These are phyloP conservation scores for Dryas octopetala DNA, from an alignment of 306 rosid genomes.

Conservation along the genomic window DNA sequence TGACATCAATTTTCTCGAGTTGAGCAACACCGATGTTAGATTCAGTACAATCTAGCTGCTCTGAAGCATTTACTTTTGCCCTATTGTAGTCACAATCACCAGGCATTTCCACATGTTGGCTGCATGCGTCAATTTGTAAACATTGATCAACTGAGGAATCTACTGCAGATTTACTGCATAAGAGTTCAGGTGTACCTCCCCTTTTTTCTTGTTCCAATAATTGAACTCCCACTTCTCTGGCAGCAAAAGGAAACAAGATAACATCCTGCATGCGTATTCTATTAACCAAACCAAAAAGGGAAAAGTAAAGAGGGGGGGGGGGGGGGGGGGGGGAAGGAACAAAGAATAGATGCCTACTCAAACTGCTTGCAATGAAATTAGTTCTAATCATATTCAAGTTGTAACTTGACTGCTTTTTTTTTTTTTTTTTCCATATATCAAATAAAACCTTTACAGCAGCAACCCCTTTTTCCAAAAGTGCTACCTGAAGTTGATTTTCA, in stretches of 20 bases:
- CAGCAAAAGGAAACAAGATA: constrained; percentile 16
- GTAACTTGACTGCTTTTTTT: background rate
- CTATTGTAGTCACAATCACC: constrained; percentile 25
- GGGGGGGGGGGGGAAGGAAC: background rate
- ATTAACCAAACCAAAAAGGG: background rate
- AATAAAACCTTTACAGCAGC: too few species aligned
- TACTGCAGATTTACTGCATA: constrained; percentile 5
- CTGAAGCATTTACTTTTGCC: constrained; percentile 26
- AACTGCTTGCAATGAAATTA: background rate
- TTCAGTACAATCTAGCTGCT: constrained; percentile 30
- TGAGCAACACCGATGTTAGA: constrained; percentile 21
- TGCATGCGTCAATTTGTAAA: constrained; percentile 23
- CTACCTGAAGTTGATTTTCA: too few species aligned
- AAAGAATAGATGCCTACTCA: background rate
- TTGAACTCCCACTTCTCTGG: constrained; percentile 19
- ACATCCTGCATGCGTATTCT: constrained; percentile 24
- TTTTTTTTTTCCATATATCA: too few species aligned
- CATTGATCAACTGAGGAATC: constrained; percentile 17
- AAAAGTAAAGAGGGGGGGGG: background rate
- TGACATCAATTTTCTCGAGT: constrained; percentile 24
- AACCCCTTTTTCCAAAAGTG: too few species aligned
- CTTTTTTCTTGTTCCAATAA: constrained; percentile 7
- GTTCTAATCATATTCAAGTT: background rate
- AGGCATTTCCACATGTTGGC: constrained; percentile 24
- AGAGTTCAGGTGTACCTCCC: background rate